Evolutionary conservation across 768 basidiomycete genomes (phyloP).

Genomic region (Russula foetens): DNA sequence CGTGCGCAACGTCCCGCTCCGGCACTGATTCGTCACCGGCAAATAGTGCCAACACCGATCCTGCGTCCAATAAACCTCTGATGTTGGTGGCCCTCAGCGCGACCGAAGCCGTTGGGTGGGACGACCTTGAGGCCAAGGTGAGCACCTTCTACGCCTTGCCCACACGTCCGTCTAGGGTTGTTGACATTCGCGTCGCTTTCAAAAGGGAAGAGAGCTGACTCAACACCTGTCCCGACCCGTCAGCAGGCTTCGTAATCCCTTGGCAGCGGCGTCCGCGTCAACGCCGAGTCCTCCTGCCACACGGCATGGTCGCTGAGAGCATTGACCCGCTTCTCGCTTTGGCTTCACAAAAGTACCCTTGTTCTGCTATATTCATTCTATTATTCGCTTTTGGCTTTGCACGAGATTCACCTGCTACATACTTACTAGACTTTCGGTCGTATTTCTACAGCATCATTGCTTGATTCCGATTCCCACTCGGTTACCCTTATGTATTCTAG

Average conservation of each 20-base stretch:
- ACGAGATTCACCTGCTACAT: conserved; percentile 1
- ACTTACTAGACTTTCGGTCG: neutral
- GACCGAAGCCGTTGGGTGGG: conserved; percentile 55
- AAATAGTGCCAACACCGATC: conserved; percentile 8
- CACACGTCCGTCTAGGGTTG: neutral
- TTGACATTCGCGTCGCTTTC: neutral
- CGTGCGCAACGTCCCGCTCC: neutral
- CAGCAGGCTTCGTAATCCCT: conserved; percentile 29
- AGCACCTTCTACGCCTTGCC: conserved; percentile 12
- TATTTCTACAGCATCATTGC: neutral
- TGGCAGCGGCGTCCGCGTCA: conserved; percentile 14
- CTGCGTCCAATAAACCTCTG: conserved; percentile 36
- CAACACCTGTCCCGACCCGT: conserved; percentile 31
- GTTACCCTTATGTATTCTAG: conserved; percentile 8
- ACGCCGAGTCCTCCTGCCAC: conserved; percentile 11
- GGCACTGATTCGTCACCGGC: conserved; percentile 20
- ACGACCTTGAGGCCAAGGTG: conserved; percentile 55
- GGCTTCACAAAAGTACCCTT: conserved; percentile 6
- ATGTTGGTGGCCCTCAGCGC: conserved; percentile 67
- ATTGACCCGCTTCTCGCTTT: neutral
- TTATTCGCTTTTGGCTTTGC: neutral
- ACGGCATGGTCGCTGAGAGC: conserved; percentile 21
- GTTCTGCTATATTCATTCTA: neutral
- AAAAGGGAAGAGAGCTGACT: conserved; percentile 29
- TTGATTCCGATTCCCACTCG: neutral